Conservation (phyloP, 176 grass and related monocot genomes). For the Hordeum marinum region DNA sequence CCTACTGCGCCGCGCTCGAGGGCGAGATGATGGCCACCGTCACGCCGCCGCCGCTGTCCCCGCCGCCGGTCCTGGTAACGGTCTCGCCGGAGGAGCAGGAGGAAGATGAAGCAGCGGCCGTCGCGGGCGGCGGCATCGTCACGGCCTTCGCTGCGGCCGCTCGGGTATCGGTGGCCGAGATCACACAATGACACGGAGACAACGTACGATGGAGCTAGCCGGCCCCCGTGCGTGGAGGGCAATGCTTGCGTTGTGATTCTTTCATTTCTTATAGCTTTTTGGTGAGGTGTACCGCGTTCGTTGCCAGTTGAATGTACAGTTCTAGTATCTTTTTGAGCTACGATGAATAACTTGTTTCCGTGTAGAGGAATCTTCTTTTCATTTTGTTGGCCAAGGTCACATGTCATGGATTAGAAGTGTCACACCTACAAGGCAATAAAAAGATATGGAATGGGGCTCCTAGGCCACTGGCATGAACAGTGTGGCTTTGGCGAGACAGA, state of each 20-base stretch:
- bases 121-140: background rate
- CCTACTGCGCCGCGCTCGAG: constrained; percentile 57
- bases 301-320: too few relatives aligned
- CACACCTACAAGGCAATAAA: too few relatives aligned
- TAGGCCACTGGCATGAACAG: too few relatives aligned
- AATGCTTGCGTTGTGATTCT: background rate
- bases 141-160: background rate
- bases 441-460: too few relatives aligned
- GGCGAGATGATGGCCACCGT: constrained; percentile 7
- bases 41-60: background rate
- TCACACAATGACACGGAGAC: background rate
- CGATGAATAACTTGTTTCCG: too few relatives aligned
- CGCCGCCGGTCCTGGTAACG: background rate
- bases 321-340: too few relatives aligned
- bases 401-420: too few relatives aligned
- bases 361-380: too few relatives aligned
- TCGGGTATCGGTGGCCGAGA: background rate
- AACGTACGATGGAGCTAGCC: too few relatives aligned
- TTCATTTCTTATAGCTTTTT: background rate
- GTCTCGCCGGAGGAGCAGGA: background rate
- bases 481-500: too few relatives aligned
- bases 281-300: too few relatives aligned
- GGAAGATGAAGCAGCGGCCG: background rate
- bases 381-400: too few relatives aligned
- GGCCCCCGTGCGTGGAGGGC: background rate